Evolutionary conservation across 192 early-diverging fungal genomes (phyloP).

Genomic region (Coemansia sp.): DNA sequence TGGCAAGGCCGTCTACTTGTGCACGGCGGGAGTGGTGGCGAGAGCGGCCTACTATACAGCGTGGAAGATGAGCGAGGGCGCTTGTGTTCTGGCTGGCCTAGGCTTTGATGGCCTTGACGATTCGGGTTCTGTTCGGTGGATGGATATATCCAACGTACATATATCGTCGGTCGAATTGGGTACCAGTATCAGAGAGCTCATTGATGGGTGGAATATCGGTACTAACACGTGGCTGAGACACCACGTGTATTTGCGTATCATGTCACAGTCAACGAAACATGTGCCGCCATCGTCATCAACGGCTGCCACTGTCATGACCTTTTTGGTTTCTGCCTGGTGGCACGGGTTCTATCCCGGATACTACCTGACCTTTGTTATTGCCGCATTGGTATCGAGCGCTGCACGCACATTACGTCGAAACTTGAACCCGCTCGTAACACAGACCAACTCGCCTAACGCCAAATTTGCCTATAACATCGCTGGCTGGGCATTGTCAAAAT

Average conservation of each 20-base stretch:
- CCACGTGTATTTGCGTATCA: slow-evolving; percentile 80
- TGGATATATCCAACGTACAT: slow-evolving; percentile 77
- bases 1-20: slow-evolving; percentile 25
- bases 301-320: slow-evolving; percentile 74
- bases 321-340: slow-evolving; percentile 88
- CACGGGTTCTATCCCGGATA: slow-evolving; percentile 94
- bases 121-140: slow-evolving; percentile 63
- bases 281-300: slow-evolving; percentile 24
- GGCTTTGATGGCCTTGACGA: slow-evolving; percentile 76
- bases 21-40: slow-evolving; percentile 28
- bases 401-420: slow-evolving; percentile 64
- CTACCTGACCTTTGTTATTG: slow-evolving; percentile 72
- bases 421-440: slow-evolving; percentile 36
- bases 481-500: slow-evolving; percentile 70
- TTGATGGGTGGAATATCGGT: slow-evolving; percentile 90
- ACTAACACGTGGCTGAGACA: slow-evolving; percentile 88
- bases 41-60: slow-evolving; percentile 76
- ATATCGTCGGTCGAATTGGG: slow-evolving; percentile 76
- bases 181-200: slow-evolving; percentile 70
- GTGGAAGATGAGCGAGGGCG: slow-evolving; percentile 90
- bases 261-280: neutral
- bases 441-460: neutral
- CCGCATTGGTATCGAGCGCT: slow-evolving; percentile 60
- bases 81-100: slow-evolving; percentile 80
- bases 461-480: slow-evolving; percentile 70